Base-by-base conservation (phyloP, 2,329 filamentous ascomycete genomes). In the Fusarium camptoceras region DNA sequence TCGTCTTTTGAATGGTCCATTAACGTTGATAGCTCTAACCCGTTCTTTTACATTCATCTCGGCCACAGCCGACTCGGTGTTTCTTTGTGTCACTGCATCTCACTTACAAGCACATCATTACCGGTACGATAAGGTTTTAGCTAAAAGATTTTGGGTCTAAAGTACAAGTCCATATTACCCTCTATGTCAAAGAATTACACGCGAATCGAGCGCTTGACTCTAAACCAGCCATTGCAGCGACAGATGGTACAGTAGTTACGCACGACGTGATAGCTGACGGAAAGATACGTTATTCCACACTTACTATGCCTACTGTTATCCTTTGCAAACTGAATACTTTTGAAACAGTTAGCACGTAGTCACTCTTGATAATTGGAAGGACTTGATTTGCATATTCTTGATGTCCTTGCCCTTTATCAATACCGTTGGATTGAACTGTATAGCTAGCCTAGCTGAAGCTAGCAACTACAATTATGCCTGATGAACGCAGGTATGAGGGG, bases 331-430 rank as follows among this genome's bases (percentile, higher is more conserved):
- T 59, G 41, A 16, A 37, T 11, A 12, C 9, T 7, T n/a, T 37
- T 2, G 4, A 37, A 12, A 37, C 4, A n/a, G 10, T n/a, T 7
- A 37, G 18, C 34, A 37, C 18, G 18, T 2, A 37, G 10, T n/a
- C 18, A 37, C 34, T 37, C 11, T n/a, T n/a, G 12, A 12, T 7
- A n/a, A 37, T 37, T 11, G 3, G 28, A 28, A 28, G 14, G 28
- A 28, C 7, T 14, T 11, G 14, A 28, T 12, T 28, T 65, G 68
- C 41, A 51, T 58, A 24, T 70, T 44, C 30, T 68, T 68, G 27
- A 68, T 63, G 34, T 55, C 55, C 27, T 28, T 24, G 18, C 55
- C 65, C n/a, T 22, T 63, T 30, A 68, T 70, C 61, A 7, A 60
- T 43, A 15, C 68, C 66, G 9, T 59, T 28, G 16, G 25, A 55